Evolutionary conservation across 2,329 filamentous ascomycete species (phyloP).

Genomic region (Tolypocladium ophioglossoides): DNA sequence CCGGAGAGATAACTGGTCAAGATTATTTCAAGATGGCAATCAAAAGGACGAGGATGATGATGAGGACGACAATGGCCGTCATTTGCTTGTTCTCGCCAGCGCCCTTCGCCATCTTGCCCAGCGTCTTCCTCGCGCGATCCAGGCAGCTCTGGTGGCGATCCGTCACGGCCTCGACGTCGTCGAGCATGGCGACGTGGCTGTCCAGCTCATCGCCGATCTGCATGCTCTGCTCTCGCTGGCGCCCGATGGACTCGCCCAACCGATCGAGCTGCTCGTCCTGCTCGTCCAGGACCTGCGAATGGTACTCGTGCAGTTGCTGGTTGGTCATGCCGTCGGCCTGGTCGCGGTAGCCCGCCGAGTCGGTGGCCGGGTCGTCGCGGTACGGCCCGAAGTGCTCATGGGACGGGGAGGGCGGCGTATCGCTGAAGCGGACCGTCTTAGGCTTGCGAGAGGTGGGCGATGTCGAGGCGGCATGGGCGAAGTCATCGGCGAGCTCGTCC

Average conservation of each 20-base stretch:
- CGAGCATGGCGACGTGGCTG: conserved; percentile 76
- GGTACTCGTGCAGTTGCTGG: conserved; percentile 77
- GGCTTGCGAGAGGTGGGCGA: conserved; percentile 23
- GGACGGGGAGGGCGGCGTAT: conserved; percentile 37
- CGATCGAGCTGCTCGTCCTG: conserved; percentile 91
- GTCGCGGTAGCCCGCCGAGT: conserved; percentile 46
- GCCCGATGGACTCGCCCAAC: conserved; percentile 73
- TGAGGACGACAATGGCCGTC: conserved; percentile 69
- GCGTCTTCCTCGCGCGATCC: conserved; percentile 59
- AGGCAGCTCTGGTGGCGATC: conserved; percentile 72
- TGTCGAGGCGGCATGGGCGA: conserved; percentile 48
- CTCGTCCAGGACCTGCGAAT: conserved; percentile 68
- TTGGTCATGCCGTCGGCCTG: conserved; percentile 58
- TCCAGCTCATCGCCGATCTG: conserved; percentile 96
- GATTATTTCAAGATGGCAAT: conserved; percentile 69
- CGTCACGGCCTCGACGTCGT: conserved; percentile 75
- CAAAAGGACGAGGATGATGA: conserved; percentile 70
- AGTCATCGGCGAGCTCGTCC: conserved; percentile 49
- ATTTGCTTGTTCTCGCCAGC: conserved; percentile 83
- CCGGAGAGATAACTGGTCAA: neutral
- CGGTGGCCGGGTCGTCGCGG: conserved; percentile 52
- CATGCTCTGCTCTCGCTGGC: conserved; percentile 87
- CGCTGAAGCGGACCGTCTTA: conserved; percentile 82
- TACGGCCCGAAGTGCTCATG: conserved; percentile 47
- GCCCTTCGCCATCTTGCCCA: conserved; percentile 62